phyloP scores from a whole-genome alignment of 306 rosid species.

The Begonia masoniana region DNA sequence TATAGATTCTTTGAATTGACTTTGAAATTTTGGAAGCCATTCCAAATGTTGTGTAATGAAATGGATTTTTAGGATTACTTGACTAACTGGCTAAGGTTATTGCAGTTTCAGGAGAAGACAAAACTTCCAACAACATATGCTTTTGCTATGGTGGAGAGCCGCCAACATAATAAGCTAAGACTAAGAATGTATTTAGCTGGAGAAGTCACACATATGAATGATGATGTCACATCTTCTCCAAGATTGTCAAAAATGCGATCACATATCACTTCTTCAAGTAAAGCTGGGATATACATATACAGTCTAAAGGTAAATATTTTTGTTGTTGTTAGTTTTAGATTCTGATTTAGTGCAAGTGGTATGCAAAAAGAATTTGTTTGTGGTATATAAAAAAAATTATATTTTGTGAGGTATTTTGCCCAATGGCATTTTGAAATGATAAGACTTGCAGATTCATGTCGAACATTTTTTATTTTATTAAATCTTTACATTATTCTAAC shows the following conservation, averaged over 20 bases:
- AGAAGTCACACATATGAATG: constrained; percentile 31
- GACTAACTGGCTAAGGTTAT: background rate
- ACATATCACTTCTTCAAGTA: constrained; percentile 35
- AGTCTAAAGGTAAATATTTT: constrained; percentile 51
- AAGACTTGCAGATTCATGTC: too few relatives aligned
- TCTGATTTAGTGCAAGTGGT: too few relatives aligned
- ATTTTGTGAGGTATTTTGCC: too few relatives aligned
- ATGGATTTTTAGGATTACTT: too few relatives aligned
- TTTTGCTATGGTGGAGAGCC: constrained; percentile 76
- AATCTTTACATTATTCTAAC: too few relatives aligned
- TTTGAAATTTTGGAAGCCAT: too few relatives aligned
- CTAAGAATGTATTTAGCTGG: constrained; percentile 71
- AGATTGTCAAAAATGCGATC: constrained; percentile 46
- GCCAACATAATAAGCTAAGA: constrained; percentile 33
- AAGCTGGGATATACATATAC: constrained; percentile 39
- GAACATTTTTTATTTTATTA: too few relatives aligned
- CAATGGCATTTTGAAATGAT: too few relatives aligned
- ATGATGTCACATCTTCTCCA: constrained; percentile 35
- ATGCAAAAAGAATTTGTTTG: too few relatives aligned
- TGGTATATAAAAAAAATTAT: too few relatives aligned
- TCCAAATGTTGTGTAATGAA: too few relatives aligned
- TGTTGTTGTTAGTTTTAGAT: background rate
- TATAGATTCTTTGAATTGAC: too few relatives aligned
- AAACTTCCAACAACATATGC: constrained; percentile 52
- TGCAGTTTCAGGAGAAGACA: constrained; percentile 38